Conservation (phyloP, 352 stramenopile species). For the Elongisporangium senticosum region DNA sequence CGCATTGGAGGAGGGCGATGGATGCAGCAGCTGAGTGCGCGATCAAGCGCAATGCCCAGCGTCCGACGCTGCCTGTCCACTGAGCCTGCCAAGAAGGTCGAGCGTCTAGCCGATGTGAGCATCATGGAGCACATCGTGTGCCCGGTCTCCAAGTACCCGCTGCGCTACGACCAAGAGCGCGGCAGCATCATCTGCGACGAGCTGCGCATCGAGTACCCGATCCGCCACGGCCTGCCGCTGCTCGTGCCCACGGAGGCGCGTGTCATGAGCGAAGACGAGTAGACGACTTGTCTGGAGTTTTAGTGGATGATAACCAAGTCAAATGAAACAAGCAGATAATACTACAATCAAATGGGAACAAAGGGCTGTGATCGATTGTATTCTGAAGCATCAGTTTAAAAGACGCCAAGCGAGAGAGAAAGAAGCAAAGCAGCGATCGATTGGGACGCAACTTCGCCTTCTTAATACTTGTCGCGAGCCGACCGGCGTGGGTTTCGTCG, state of each 20-base stretch:
- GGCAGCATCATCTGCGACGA: slow-evolving; percentile 74
- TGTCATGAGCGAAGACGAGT: slow-evolving; percentile 46
- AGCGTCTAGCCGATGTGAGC: slow-evolving; percentile 48
- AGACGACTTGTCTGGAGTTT: slow-evolving; percentile 6
- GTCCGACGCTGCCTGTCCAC: not conserved
- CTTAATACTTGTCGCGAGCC: slow-evolving; percentile 63
- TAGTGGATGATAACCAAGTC: slow-evolving; percentile 4
- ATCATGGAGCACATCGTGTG: slow-evolving; percentile 79
- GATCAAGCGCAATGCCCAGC: not conserved
- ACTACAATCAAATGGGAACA: not conserved
- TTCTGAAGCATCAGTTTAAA: not conserved
- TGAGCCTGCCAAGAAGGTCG: not conserved
- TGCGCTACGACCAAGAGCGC: slow-evolving; percentile 57
- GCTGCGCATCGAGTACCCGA: slow-evolving; percentile 83
- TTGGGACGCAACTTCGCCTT: not conserved
- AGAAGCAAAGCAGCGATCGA: not conserved
- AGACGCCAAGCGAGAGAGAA: not conserved
- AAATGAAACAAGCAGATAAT: not conserved
- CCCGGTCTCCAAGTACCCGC: slow-evolving; percentile 79
- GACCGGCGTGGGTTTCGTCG: slow-evolving; percentile 73
- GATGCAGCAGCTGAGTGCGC: not conserved
- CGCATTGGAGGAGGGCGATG: not conserved
- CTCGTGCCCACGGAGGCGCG: slow-evolving; percentile 72
- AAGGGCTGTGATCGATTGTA: not conserved
- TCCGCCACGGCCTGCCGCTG: slow-evolving; percentile 61